Conservation (phyloP, 768 basidiomycete species). For the Agaricus bisporus region DNA sequence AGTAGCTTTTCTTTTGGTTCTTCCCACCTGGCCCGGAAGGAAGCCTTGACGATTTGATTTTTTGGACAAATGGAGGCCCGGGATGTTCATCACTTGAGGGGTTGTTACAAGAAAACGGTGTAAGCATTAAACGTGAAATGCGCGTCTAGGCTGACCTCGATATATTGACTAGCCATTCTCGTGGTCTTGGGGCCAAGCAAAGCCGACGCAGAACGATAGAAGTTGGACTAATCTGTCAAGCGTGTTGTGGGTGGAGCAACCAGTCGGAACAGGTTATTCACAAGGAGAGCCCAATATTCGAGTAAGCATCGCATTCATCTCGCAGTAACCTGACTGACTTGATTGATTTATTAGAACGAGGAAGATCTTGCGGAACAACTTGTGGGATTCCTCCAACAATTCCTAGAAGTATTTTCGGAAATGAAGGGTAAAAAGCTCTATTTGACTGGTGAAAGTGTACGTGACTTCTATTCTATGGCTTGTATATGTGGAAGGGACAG, state of each 20-base stretch:
- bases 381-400: conserved; percentile 66
- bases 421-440: conserved; percentile 69
- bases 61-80: conserved; percentile 82
- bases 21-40: conserved; percentile 75
- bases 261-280: conserved; percentile 75
- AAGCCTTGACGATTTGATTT: conserved; percentile 65
- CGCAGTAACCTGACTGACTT: not conserved
- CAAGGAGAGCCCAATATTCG: conserved; percentile 60
- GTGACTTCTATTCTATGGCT: conserved; percentile 18
- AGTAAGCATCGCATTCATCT: conserved; percentile 31
- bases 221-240: conserved; percentile 82
- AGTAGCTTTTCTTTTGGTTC: conserved; percentile 78
- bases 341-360: conserved; percentile 30
- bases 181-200: conserved; percentile 60
- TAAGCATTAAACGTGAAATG: conserved; percentile 23
- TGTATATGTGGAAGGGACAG: not conserved
- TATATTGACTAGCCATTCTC: conserved; percentile 47
- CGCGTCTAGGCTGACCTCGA: not conserved
- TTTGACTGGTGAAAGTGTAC: conserved; percentile 68
- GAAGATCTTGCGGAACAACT: conserved; percentile 42
- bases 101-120: conserved; percentile 69
- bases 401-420: conserved; percentile 68
- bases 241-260: conserved; percentile 71
- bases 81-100: conserved; percentile 74
- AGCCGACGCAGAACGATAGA: conserved; percentile 55